Conservation (phyloP, 1,139 yeast genomes). For the Debaryomyces sp. region DNA sequence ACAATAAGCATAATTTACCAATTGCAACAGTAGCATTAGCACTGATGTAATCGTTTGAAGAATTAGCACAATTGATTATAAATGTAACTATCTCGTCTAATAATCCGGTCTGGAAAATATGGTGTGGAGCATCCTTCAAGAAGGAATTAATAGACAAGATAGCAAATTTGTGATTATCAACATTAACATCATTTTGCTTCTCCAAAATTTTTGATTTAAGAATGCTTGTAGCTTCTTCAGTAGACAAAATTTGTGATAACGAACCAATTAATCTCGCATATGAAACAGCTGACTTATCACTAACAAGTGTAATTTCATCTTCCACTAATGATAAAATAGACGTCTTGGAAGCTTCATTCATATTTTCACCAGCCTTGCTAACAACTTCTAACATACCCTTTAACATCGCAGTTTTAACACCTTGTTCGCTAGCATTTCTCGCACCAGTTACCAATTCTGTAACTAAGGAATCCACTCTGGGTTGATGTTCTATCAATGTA, state of each 20-base stretch:
- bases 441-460: slow-evolving; percentile 82
- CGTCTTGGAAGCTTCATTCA: slow-evolving; percentile 73
- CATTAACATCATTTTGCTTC: slow-evolving; percentile 39
- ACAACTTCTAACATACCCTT: slow-evolving; percentile 86
- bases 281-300: slow-evolving; percentile 65
- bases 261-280: slow-evolving; percentile 82
- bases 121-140: slow-evolving; percentile 71
- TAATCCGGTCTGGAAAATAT: slow-evolving; percentile 56
- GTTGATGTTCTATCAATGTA: slow-evolving; percentile 82
- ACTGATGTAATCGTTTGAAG: slow-evolving; percentile 57
- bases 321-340: slow-evolving; percentile 76
- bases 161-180: slow-evolving; percentile 56
- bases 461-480: slow-evolving; percentile 91
- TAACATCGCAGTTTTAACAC: slow-evolving; percentile 83
- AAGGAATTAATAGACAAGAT: slow-evolving; percentile 78
- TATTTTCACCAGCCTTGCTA: slow-evolving; percentile 72
- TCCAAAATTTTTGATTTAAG: slow-evolving; percentile 62
- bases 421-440: slow-evolving; percentile 54
- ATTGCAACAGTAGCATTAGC: slow-evolving; percentile 83
- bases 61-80: slow-evolving; percentile 48
- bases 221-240: slow-evolving; percentile 66
- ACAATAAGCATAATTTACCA: slow-evolving; percentile 72
- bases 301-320: slow-evolving; percentile 58
- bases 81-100: slow-evolving; percentile 50
- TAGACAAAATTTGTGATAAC: slow-evolving; percentile 64